Evolutionary conservation across 1,139 yeast genomes (phyloP).

Genomic region (Candida labiduridarum): DNA sequence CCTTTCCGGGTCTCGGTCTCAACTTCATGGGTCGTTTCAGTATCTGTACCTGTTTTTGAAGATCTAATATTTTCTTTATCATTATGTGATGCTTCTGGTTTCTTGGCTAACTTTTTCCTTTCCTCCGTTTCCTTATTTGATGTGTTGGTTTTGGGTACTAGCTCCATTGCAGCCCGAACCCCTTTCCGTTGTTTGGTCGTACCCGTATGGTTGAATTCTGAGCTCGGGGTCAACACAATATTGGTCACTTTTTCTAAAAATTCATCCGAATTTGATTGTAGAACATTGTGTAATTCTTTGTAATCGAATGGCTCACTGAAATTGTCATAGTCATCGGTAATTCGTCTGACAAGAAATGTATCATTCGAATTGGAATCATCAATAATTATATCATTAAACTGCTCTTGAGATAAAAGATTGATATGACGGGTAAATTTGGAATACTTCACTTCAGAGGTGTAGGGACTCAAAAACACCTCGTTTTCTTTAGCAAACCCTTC

Average conservation of each 20-base stretch:
- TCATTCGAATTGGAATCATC: constrained; percentile 31
- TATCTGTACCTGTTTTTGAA: too few relatives aligned
- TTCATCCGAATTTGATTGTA: neutral
- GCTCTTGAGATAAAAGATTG: constrained; percentile 32
- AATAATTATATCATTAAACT: constrained; percentile 26
- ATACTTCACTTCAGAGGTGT: constrained; percentile 33
- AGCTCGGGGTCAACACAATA: neutral
- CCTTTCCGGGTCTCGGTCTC: too few relatives aligned
- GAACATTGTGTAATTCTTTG: constrained; percentile 22
- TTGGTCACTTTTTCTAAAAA: neutral
- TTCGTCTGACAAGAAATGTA: constrained; percentile 41
- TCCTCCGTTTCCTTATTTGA: too few relatives aligned
- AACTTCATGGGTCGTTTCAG: too few relatives aligned
- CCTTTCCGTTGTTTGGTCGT: too few relatives aligned
- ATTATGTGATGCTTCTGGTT: too few relatives aligned
- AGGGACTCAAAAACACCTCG: constrained; percentile 48
- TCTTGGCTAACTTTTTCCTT: too few relatives aligned
- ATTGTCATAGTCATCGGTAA: constrained; percentile 35
- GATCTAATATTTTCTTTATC: too few relatives aligned
- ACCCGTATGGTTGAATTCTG: too few relatives aligned
- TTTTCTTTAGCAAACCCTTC: constrained; percentile 16
- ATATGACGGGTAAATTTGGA: constrained; percentile 33
- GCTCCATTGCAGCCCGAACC: too few relatives aligned
- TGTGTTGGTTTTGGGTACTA: too few relatives aligned
- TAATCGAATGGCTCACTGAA: constrained; percentile 41